phyloP scores from a whole-genome alignment of 495 filamentous ascomycete genomes.

The Hypoxylon trugodes region DNA sequence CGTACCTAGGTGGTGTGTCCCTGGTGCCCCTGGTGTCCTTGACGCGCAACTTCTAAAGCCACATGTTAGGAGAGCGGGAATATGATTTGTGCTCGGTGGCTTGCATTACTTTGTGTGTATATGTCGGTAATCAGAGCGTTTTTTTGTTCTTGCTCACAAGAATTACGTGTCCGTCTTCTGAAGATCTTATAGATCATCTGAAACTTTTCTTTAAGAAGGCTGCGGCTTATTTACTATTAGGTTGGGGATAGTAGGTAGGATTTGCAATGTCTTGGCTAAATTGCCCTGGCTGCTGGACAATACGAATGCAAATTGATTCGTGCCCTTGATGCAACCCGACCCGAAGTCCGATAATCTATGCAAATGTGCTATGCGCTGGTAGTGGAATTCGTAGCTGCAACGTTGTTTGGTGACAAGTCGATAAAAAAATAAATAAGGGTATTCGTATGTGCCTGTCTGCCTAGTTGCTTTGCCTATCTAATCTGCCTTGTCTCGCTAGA shows the following conservation, averaged over 20 bases:
- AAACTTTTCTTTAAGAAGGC: constrained; percentile 22
- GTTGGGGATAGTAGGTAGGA: constrained; percentile 1
- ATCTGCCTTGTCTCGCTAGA: background rate
- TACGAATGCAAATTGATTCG: constrained; percentile 12
- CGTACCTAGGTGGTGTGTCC: background rate
- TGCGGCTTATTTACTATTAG: constrained; percentile 29
- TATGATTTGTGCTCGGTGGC: constrained; percentile 14
- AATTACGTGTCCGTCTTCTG: constrained; percentile 21
- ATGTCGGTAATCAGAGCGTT: constrained; percentile 21
- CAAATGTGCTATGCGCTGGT: background rate
- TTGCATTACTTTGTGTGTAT: constrained; percentile 7
- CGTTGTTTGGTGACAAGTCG: constrained; percentile 17
- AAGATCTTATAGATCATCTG: constrained; percentile 31
- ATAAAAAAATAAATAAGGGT: background rate
- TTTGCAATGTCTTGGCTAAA: constrained; percentile 35
- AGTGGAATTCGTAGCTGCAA: constrained; percentile 17
- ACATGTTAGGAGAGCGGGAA: constrained; percentile 22
- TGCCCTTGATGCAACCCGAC: background rate
- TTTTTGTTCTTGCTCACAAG: constrained; percentile 21
- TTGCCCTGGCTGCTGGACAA: constrained; percentile 14
- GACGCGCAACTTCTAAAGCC: constrained; percentile 30
- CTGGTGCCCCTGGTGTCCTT: too few species aligned
- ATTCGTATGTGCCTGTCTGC: too few species aligned
- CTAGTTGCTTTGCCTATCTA: too few species aligned
- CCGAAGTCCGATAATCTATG: constrained; percentile 18